Evolutionary conservation across 306 rosid species (phyloP).

Genomic region (Myrica gale): DNA sequence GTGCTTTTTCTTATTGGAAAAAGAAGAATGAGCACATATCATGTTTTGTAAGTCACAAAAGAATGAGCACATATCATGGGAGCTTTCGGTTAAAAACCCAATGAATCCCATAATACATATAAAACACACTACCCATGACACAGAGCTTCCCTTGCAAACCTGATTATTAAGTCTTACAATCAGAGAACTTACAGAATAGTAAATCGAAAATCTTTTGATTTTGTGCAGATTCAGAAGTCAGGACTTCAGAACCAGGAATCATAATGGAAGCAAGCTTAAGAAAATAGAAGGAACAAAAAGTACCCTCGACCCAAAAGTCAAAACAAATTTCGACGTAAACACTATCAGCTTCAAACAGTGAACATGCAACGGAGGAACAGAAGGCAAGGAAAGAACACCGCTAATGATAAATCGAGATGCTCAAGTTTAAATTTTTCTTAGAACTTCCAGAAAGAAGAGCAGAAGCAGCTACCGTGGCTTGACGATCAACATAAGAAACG

Average conservation of each 20-base stretch:
- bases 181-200: slow-evolving; percentile 5
- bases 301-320: slow-evolving; percentile 5
- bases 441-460: not conserved
- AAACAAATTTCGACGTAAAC: slow-evolving; percentile 20
- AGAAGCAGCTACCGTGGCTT: not conserved
- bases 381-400: not conserved
- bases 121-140: not conserved
- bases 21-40: not conserved
- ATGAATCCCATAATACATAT: not conserved
- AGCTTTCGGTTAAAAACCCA: not conserved
- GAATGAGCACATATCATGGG: not conserved
- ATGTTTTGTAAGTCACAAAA: slow-evolving; percentile 1
- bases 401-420: not conserved
- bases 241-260: slow-evolving; percentile 10
- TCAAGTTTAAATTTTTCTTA: not conserved
- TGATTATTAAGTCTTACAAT: not conserved
- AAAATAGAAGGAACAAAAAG: slow-evolving; percentile 1
- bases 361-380: slow-evolving; percentile 14
- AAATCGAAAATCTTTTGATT: slow-evolving; percentile 19
- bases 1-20: slow-evolving; percentile 8
- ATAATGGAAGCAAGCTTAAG: slow-evolving; percentile 5
- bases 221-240: slow-evolving; percentile 6
- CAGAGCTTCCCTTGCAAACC: slow-evolving; percentile 9
- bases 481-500: slow-evolving; percentile 26
- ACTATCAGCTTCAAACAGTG: slow-evolving; percentile 11